phyloP scores from a whole-genome alignment of 1,284 basidiomycete genomes.

The Ganoderma boninense region DNA sequence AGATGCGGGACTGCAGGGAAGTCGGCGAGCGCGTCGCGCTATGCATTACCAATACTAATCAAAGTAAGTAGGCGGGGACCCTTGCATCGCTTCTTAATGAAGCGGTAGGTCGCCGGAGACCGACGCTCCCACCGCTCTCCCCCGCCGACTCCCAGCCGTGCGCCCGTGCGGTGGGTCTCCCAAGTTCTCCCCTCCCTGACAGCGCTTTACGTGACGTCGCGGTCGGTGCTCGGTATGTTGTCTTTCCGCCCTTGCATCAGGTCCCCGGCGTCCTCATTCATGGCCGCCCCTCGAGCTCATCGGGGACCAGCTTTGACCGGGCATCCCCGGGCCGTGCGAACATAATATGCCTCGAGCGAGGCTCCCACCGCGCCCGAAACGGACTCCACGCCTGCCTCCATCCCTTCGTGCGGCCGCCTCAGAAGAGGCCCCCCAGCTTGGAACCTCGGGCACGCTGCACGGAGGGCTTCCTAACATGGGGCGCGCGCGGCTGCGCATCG shows the following conservation, averaged over 20 bases:
- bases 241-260: not conserved
- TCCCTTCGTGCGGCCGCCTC: not conserved
- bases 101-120: slow-evolving; percentile 6
- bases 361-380: not conserved
- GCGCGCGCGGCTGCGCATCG: not conserved
- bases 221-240: not conserved
- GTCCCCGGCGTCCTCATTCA: not conserved
- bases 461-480: not conserved
- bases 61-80: not conserved
- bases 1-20: not conserved
- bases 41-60: too few relatives aligned
- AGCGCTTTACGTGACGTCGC: not conserved
- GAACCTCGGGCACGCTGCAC: slow-evolving; percentile 2
- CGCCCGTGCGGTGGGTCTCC: not conserved
- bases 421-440: not conserved
- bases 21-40: not conserved
- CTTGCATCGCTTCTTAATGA: slow-evolving; percentile 16
- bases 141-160: not conserved
- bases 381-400: not conserved
- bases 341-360: not conserved
- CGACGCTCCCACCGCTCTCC: not conserved
- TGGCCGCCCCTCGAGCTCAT: not conserved
- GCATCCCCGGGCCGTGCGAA: slow-evolving; percentile 2
- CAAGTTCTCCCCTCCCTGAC: not conserved
- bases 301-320: not conserved